Evolutionary conservation across 352 stramenopile genomes (phyloP), one percentile per base, ranked within the genome.

Genomic region (Phytopythium montanum): DNA sequence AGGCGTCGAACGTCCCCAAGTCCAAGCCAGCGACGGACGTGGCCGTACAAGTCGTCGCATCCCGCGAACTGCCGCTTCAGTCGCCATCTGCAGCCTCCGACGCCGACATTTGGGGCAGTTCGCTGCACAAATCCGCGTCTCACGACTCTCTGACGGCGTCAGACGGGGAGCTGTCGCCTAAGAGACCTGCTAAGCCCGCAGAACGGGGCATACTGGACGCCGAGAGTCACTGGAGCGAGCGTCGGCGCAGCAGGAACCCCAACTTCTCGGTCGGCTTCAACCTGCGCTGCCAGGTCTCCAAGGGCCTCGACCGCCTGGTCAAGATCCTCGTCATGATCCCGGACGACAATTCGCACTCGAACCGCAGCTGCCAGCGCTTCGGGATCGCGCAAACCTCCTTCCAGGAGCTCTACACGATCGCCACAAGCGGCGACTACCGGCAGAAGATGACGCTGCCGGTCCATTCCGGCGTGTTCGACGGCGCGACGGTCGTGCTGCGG

Each of bases 291-390:
- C 75, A 81, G 51, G 59, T 70, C 23, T 61, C 69, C 2, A 64
- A 69, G 19, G 64, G 71, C 33, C 83, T 66, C 48, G 79, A 93
- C 36, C 81, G 84, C 23, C 84, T 90, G 33, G 69, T 93, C 10
- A 76, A 89, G 62, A 75, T 93, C 56, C 74, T 88, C 62, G 69
- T 93, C 3, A 90, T 91, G 75, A 84, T 93, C 46, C 81, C 81
- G 6, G 84, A 93, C 33, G 84, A 93, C 61, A 65, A 69, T n/a
- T 73, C 78, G 31, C 66, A 66, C 12, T 79, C 77, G 9, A 88
- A 89, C 65, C 73, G 73, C 52, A 86, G 83, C 60, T 73, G 75
- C 29, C 78, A 88, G 55, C 61, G 87, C 26, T 92, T 90, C 56
- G 83, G 83, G 3, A 85, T 84, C 58, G 83, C 80, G 31, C 65